These are phyloP conservation scores for Aureobasidium mangrovei DNA, from an alignment of 2,329 filamentous ascomycete genomes.

Conservation along the genomic window DNA sequence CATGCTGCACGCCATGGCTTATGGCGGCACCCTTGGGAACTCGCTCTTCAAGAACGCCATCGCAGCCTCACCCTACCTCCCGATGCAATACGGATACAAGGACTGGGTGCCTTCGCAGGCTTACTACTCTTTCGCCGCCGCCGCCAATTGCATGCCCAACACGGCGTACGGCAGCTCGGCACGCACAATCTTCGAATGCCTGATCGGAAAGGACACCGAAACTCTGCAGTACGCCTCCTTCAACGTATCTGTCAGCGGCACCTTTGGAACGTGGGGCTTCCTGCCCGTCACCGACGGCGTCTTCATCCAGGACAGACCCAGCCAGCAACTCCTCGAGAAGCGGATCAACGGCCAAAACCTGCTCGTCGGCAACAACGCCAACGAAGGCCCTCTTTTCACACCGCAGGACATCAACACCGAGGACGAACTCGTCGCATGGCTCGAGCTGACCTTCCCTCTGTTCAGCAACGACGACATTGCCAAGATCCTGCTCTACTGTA, in stretches of 20 bases:
- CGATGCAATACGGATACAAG: slow-evolving; percentile 43
- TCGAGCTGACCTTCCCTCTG: slow-evolving; percentile 32
- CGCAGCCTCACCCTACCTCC: slow-evolving; percentile 42
- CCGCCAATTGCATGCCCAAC: slow-evolving; percentile 32
- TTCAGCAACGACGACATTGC: slow-evolving; percentile 32
- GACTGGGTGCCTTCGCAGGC: slow-evolving; percentile 36
- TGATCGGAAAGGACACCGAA: slow-evolving; percentile 29
- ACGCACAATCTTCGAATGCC: slow-evolving; percentile 35
- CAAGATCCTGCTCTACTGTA: slow-evolving; percentile 26
- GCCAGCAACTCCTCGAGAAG: slow-evolving; percentile 28
- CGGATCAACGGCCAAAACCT: slow-evolving; percentile 33
- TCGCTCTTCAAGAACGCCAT: slow-evolving; percentile 26
- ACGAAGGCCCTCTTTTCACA: slow-evolving; percentile 40
- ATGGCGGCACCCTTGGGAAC: slow-evolving; percentile 19
- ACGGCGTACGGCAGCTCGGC: slow-evolving; percentile 26
- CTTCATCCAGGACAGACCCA: slow-evolving; percentile 32
- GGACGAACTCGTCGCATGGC: slow-evolving; percentile 30
- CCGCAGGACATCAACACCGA: slow-evolving; percentile 36
- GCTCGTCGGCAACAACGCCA: slow-evolving; percentile 38
- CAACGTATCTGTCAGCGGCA: slow-evolving; percentile 26
- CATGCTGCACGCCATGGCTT: slow-evolving; percentile 31
- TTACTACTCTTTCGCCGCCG: slow-evolving; percentile 39
- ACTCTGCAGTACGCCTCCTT: slow-evolving; percentile 32
- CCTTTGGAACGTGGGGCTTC: slow-evolving; percentile 36
- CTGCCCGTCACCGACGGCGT: slow-evolving; percentile 36